Percentiles rank a stretch among this genome's conserved stretches.
Evolutionary conservation across 345 rosid genomes (phyloP).

Genomic region (Syzygium grande): DNA sequence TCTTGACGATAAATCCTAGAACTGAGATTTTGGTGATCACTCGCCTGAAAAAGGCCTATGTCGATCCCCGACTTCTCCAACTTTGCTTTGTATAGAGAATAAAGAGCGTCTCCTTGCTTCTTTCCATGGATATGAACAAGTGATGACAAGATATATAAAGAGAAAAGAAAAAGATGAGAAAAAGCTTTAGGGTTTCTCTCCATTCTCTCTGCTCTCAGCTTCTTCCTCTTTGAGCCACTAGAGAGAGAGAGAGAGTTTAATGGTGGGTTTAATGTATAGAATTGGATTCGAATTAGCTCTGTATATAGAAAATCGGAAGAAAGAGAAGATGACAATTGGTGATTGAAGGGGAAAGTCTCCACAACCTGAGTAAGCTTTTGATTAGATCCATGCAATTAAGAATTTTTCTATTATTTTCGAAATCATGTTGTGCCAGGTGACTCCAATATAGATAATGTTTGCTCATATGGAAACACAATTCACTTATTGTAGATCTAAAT

Average conservation of each 20-base stretch:
- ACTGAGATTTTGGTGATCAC: not conserved
- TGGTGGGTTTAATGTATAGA: not conserved
- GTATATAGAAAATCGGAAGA: not conserved
- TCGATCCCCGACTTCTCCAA: constrained; percentile 10
- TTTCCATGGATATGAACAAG: not conserved
- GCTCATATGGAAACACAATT: too few relatives aligned
- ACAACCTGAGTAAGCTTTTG: not conserved
- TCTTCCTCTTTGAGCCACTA: not conserved
- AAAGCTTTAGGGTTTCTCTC: not conserved
- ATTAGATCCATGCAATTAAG: not conserved
- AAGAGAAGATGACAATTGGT: not conserved
- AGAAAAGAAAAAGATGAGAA: not conserved
- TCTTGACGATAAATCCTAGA: constrained; percentile 3
- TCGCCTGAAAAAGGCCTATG: constrained; percentile 1
- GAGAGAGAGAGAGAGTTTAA: too few relatives aligned
- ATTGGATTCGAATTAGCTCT: not conserved
- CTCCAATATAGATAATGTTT: too few relatives aligned
- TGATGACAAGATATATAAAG: not conserved
- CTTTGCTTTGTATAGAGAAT: constrained; percentile 17
- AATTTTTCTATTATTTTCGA: too few relatives aligned
- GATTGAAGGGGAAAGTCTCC: not conserved
- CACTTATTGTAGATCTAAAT: too few relatives aligned
- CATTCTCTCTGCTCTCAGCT: not conserved
- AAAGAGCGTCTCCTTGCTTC: constrained; percentile 16
- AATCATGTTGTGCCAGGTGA: too few relatives aligned